Base-by-base conservation (phyloP, 2,329 filamentous ascomycete genomes). In the Paecilomyces sp. region DNA sequence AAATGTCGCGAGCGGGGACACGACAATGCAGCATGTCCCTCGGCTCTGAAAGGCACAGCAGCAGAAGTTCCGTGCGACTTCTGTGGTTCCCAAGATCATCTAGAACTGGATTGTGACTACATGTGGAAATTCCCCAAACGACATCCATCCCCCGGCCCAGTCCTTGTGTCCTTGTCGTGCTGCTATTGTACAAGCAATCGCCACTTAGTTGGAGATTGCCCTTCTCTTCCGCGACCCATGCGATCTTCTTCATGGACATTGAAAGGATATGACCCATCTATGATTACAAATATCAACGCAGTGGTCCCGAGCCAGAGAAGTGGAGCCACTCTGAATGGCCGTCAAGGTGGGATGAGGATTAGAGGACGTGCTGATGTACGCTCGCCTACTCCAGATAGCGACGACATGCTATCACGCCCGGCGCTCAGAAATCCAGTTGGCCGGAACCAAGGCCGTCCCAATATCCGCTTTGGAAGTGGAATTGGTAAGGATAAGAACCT, bases 1-100 rank as follows among this genome's bases (percentile, higher is more conserved):
- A 85, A 84, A 67, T 91, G 88, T 71, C 81, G 79, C 55, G 83
- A 87, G 70, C 76, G 82, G 52, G 88, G 88, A 9, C 88, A 91
- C 66, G 65, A 67, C 56, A 71, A 74, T 18, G 65, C 71, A 0
- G 65, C 74, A 7, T 91, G 88, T 67, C 66, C 72, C 1, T 84
- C 88, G 62, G 84, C 85, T 61, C 77, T 89, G 15, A 80, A 80
- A 62, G 79, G 79, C 15, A 84, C 87, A 58, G 79, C 79, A 28
- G 59, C 64, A n/a, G 74, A 77, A 24, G 74, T 81, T 54, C 79
- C 81, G 2, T 91, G 88, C 69, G 83, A 83, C 11, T 76, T 85
- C 34, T 91, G 88, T 71, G 75, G 75, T 47, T 80, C 80, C 6
- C 63, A 67, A 2, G 76, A 80, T 8, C 88, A 91, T 65, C 65